Base-by-base conservation (phyloP, 1,284 basidiomycete species). In the Tilletia caries region DNA sequence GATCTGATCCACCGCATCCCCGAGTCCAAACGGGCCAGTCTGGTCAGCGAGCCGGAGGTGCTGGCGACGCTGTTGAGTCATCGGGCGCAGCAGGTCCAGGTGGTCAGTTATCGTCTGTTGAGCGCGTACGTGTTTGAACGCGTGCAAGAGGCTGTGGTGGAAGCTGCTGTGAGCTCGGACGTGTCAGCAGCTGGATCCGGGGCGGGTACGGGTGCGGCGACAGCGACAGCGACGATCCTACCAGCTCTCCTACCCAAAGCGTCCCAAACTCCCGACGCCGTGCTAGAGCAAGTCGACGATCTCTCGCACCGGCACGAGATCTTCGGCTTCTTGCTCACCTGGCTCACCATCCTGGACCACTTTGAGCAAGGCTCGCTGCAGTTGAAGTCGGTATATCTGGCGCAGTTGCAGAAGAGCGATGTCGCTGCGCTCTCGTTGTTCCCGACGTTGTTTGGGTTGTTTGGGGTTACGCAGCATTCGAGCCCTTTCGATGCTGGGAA, bases 281-380 rank as follows among this genome's bases (percentile, higher is more conserved):
- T 75, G 44, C 34, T 71, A 23, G 20, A 70, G 48, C 64, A 73
- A 2, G 69, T 74, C n/a, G 74, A 77, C 18, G 71, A 74, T 6
- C 62, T 43, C 18, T 67, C 64, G 20, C 69, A 70, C 1, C 69
- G 71, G 8, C 71, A 69, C 32, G 73, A 68, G 3, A 76, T 75
- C 0, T 77, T 82, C 34, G 75, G 82, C 5, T 80, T 89, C 77
- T 85, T 98, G n/a, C 86, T 98, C 3, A 88, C 88, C 8, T 98
- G 95, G 95, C 91, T 97, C 88, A 85, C 93, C 3, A 80, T 91
- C 0, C 91, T 98, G 74, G 92, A 95, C 79, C 87, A 92, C 70
- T 98, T 98, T 83, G 86, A 87, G 41, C 89, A 92, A 80, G 91
- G 93, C 89, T 93, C 92, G 0, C 86, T 92, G 75, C 90, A 90